Base-by-base conservation (phyloP, 305 asterid species). In the Lippia alba region DNA sequence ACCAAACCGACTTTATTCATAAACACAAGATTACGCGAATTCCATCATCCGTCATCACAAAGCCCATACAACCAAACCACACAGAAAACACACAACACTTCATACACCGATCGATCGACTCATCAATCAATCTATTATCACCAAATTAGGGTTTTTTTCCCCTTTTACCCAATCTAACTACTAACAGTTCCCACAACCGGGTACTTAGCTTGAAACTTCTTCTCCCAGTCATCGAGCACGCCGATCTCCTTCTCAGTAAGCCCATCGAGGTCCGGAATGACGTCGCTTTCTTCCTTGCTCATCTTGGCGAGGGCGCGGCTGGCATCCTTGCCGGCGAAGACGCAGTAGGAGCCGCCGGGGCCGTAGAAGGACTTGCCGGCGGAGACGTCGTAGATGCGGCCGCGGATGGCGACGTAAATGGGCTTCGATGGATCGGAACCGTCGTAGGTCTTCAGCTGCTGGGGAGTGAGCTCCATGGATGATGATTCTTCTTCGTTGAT, bases 321-420 rank as follows among this genome's bases (percentile, higher is more conserved):
- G 66, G 97, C 96, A 50, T 94, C 99, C 84, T 94, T 94, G 60
- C 97, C 99, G 76, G 99, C 75, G 84, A 94, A 94, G 79, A 91
- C 70, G 82, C 65, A 58, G 92, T 94, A 91, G 44, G 81, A 59
- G 64, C 96, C 96, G 60, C 96, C 96, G 20, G 96, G 96, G 39
- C 96, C 97, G 81, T 94, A 91, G 82, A 94, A 94, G 71, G 96
- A 83, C 74, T 75, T 89, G 54, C 93, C 96, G 69, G 91, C 8
- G 71, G 93, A 73, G 61, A 94, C 96, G 70, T 94, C 96, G 44
- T 89, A 91, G 77, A 94, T 84, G 6, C 80, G 85, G 39, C 94
- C 91, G 24, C 88, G 81, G 60, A 91, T 85, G 6, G 93, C 97
- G 17, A 91, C 91, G 80, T 91, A 91, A 30, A 94, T 89, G 12